Conservation (phyloP, 2,329 filamentous ascomycete genomes). For the Penicillium sp. region DNA sequence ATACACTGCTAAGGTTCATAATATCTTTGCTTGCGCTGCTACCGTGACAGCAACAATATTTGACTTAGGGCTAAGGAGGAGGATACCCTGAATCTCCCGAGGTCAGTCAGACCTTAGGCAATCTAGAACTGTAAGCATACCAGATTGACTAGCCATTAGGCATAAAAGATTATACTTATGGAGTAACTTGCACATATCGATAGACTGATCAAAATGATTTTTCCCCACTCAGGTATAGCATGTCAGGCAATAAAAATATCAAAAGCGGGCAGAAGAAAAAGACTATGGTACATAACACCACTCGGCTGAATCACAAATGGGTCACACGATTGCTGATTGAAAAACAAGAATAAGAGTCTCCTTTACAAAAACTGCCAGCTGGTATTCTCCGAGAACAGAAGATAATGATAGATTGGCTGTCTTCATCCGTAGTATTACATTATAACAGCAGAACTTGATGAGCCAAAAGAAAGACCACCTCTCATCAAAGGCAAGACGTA, state of each 20-base stretch:
- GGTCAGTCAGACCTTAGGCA: too few relatives aligned
- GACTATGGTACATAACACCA: slow-evolving; percentile 4
- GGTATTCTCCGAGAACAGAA: background rate
- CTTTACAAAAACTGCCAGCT: background rate
- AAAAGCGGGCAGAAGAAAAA: background rate
- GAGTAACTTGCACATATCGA: background rate
- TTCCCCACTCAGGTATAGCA: background rate
- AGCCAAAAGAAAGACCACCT: background rate
- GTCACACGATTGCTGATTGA: background rate
- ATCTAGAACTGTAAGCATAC: too few relatives aligned
- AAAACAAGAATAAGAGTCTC: background rate
- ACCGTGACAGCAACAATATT: too few relatives aligned
- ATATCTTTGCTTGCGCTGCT: too few relatives aligned
- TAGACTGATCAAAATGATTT: background rate
- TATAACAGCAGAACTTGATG: background rate
- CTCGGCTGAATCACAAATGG: background rate
- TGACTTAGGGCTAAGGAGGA: too few relatives aligned
- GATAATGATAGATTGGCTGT: background rate
- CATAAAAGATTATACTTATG: background rate
- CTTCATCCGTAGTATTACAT: slow-evolving; percentile 1
- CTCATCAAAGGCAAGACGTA: background rate
- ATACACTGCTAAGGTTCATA: too few relatives aligned
- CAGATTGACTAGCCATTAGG: too few relatives aligned
- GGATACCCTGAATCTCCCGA: too few relatives aligned
- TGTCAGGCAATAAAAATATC: background rate